Conservation (phyloP, 2,329 filamentous ascomycete species). For the Fusarium acutatum region DNA sequence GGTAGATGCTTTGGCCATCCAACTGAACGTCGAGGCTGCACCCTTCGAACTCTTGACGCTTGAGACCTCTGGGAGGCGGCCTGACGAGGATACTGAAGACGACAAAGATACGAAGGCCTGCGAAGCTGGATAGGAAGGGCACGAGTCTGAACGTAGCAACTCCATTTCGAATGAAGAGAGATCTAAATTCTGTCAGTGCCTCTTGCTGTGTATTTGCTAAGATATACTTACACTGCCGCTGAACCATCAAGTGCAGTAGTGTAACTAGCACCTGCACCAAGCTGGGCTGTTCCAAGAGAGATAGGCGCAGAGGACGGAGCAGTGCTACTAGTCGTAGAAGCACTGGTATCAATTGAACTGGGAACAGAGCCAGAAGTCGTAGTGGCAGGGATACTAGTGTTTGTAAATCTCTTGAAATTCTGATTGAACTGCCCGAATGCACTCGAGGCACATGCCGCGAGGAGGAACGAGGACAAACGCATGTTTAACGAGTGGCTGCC, state of each 20-base stretch:
- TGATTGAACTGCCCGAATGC: neutral
- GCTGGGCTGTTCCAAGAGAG: neutral
- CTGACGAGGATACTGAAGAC: conserved; percentile 4
- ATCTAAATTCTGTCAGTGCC: neutral
- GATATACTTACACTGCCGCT: neutral
- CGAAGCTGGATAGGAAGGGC: neutral
- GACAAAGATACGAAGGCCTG: neutral
- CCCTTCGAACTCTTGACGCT: neutral
- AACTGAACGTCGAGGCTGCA: neutral
- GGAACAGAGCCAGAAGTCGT: neutral
- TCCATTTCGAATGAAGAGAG: neutral
- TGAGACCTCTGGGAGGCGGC: neutral
- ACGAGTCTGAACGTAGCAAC: neutral
- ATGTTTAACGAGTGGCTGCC: neutral
- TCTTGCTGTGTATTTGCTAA: accelerated
- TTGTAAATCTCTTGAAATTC: conserved; percentile 21
- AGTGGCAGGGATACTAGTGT: conserved; percentile 1
- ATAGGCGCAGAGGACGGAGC: neutral
- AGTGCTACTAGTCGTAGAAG: neutral
- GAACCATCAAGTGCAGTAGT: neutral
- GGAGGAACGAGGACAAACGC: neutral
- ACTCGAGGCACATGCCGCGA: neutral
- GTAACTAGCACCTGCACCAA: neutral
- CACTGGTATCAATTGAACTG: neutral
- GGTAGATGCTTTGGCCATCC: neutral